Evolutionary conservation across 805 yeast genomes (phyloP), one percentile per base, ranked within the genome.

Genomic region (Candida railenensis): DNA sequence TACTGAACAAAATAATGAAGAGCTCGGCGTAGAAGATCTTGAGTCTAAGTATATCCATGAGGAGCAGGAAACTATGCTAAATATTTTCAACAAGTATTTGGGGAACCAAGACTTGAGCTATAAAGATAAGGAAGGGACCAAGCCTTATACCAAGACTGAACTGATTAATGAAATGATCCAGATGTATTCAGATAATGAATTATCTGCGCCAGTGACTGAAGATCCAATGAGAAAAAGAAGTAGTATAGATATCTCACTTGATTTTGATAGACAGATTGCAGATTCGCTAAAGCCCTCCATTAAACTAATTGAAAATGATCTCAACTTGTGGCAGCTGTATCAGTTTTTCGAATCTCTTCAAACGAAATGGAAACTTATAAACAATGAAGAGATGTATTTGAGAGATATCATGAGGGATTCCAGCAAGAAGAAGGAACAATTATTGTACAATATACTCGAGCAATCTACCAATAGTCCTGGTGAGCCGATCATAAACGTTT

Each of bases 401-500:
- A 22, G 34, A 8, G 39, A 12, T 8, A 20, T 18, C 14, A 15
- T 36, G 39, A 16, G 37, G 37, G 30, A 25, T 11, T 25, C 30
- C 9, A 11, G 30, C 11, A 25, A 25, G 5, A 25, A 25, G 30
- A 25, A 7, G 30, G 30, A 25, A 11, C 5, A 25, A 11, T 25
- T 25, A 11, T 5, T 25, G 11, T 7, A 11, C 30, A 11, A 25
- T 11, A 25, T 25, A 7, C 9, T 11, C 5, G 21, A 36, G 3
- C 42, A 45, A 33, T 54, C 65, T n/a, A 42, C 28, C 25, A 37
- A 45, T 9, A 20, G 37, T 9, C 67, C 72, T 1, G 41, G 46
- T 7, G 32, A 38, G 1, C 74, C 75, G 2, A 40, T 49, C 1
- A 47, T 69, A 36, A 69, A 70, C 42, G 63, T 54, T 11, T 53